phyloP scores from a whole-genome alignment of 768 basidiomycete species.

The Serendipita vermifera region DNA sequence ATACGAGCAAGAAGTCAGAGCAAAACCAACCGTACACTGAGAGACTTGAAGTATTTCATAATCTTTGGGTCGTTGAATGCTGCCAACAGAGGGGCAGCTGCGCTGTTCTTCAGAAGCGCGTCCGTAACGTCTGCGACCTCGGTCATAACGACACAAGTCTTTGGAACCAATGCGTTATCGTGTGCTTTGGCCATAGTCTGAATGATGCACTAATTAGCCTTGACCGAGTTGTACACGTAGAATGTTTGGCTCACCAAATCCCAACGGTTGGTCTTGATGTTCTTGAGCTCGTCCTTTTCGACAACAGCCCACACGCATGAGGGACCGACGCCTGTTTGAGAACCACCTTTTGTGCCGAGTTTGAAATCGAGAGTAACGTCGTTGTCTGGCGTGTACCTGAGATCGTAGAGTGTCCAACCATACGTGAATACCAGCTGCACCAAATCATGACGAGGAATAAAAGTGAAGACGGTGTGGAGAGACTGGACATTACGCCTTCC shows the following conservation, averaged over 20 bases:
- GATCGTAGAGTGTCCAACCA: constrained; percentile 53
- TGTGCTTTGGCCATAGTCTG: constrained; percentile 75
- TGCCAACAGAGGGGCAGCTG: constrained; percentile 36
- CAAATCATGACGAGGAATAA: constrained; percentile 76
- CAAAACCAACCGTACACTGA: constrained; percentile 43
- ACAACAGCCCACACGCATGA: constrained; percentile 79
- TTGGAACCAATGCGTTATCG: constrained; percentile 49
- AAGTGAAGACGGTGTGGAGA: constrained; percentile 64
- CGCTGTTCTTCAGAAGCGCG: constrained; percentile 48
- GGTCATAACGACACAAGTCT: constrained; percentile 64
- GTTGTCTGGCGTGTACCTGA: constrained; percentile 58
- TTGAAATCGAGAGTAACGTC: constrained; percentile 69
- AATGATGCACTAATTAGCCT: constrained; percentile 8
- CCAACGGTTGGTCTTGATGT: constrained; percentile 63
- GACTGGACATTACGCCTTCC: constrained; percentile 66
- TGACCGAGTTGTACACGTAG: not conserved
- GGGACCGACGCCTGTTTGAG: constrained; percentile 29
- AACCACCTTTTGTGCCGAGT: constrained; percentile 31
- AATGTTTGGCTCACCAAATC: constrained; percentile 56
- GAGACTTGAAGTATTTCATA: constrained; percentile 68
- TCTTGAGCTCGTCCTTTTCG: constrained; percentile 60
- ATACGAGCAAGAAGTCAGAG: constrained; percentile 4
- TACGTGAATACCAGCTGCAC: constrained; percentile 33
- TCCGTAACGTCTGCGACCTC: constrained; percentile 84
- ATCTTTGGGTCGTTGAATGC: constrained; percentile 53